A percentile compares a stretch with the other conserved stretches of the same genome.
Conservation (phyloP, 1,284 basidiomycete species). For the Schizophyllum amplum region DNA sequence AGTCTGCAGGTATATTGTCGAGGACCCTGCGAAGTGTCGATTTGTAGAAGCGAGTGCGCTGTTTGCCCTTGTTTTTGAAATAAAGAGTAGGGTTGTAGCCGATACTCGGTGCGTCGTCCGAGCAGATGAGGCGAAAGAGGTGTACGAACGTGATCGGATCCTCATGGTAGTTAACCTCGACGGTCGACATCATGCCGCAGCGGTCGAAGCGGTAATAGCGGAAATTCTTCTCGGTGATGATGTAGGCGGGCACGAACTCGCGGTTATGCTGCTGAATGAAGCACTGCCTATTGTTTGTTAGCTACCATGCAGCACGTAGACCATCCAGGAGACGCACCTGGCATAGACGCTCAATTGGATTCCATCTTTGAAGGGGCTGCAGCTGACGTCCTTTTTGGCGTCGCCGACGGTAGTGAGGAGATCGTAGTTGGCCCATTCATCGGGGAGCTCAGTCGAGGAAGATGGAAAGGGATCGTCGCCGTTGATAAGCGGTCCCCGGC, state of each 20-base stretch:
- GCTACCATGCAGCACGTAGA: neutral
- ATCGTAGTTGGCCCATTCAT: neutral
- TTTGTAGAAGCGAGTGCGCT: neutral
- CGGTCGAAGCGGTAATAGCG: neutral
- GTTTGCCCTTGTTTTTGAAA: neutral
- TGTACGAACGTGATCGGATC: neutral
- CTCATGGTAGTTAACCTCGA: neutral
- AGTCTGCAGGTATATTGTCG: too few species aligned
- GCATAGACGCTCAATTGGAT: neutral
- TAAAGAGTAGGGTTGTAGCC: neutral
- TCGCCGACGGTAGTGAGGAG: neutral
- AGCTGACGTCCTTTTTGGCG: neutral
- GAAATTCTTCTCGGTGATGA: slow-evolving; percentile 2
- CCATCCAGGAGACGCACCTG: neutral
- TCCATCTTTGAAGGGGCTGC: neutral
- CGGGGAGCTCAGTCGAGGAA: too few species aligned
- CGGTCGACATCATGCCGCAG: neutral
- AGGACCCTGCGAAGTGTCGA: too few species aligned
- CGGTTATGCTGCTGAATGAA: neutral
- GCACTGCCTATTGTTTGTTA: neutral
- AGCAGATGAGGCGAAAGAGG: neutral
- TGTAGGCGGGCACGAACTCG: slow-evolving; percentile 1
- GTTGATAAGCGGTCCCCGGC: too few species aligned
- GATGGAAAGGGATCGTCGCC: too few species aligned
- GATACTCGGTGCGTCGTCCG: neutral